Base-by-base conservation (phyloP, 164 flowering plant species). In the Sextonia rubra region DNA sequence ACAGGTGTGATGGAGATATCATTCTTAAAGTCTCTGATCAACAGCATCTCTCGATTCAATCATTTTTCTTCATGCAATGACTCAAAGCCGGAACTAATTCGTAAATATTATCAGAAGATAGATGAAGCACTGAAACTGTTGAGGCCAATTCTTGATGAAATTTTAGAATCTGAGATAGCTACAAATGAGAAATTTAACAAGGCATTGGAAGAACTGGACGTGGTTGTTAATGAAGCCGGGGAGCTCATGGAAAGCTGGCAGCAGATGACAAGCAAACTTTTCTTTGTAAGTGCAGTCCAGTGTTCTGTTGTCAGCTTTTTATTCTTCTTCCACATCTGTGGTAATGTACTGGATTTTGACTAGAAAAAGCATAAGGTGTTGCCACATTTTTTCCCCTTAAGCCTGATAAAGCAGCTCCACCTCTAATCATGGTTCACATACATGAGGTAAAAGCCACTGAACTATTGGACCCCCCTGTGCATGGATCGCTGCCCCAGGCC, bases 1-100 rank as follows among this genome's bases (percentile, higher is more conserved):
- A 68, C 86, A 87, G 93, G 89, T 76, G 69, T 61, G 69, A 93
- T 93, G 97, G 95, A 89, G 90, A 86, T 86, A 80, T 83, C 91
- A 75, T n/a, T 81, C 72, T 70, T 91, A 64, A 89, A 87, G 79
- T 85, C 78, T 37, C 88, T 93, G 74, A 84, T 91, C 26, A 79
- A 76, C 47, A 84, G 77, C 66, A 83, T 91, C 70, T 82, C 89
- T 44, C 80, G 77, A 20, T 87, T 87, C 71, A 74, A 77, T 52
- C 80, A 76, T 72, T 64, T 87, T 71, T 80, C 91, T 49, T 83
- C 87, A 60, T 55, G 25, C 70, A 85, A 80, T 60, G 80, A 80
- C 77, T 70, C 82, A 69, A 82, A 80, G 2, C 76, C 69, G 12
- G 89, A 91, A 76, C 91, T 82, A 61, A 86, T 78, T 73, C 76